phyloP scores from a whole-genome alignment of 345 rosid species.

The Hibiscus tridactylites region DNA sequence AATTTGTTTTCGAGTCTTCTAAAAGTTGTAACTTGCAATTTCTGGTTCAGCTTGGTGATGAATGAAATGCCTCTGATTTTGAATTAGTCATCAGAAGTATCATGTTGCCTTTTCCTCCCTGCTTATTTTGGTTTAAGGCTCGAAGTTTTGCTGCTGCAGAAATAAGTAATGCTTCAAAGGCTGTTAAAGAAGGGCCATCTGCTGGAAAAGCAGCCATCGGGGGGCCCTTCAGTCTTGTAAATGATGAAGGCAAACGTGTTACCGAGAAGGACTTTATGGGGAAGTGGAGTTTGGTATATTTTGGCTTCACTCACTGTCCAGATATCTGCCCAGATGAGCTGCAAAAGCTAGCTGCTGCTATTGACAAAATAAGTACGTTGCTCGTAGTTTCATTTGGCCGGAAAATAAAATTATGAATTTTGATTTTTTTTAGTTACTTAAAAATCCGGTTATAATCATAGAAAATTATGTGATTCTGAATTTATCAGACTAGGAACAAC shows the following conservation, averaged over 20 bases:
- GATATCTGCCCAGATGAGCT: conserved; percentile 98
- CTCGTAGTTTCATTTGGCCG: background rate
- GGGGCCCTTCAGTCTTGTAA: conserved; percentile 76
- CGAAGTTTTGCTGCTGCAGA: conserved; percentile 32
- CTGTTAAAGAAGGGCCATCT: conserved; percentile 91
- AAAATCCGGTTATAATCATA: background rate
- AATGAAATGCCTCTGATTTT: background rate
- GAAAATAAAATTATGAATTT: background rate
- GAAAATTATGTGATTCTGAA: background rate
- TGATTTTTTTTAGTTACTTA: background rate
- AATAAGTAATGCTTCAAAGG: conserved; percentile 55
- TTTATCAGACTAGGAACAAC: background rate
- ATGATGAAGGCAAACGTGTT: conserved; percentile 73
- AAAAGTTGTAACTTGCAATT: background rate
- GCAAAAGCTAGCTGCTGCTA: conserved; percentile 63
- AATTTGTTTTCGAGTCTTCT: background rate
- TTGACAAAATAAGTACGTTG: conserved; percentile 85
- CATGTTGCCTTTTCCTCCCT: background rate
- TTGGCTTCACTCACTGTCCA: conserved; percentile 98
- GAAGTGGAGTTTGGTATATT: conserved; percentile 81
- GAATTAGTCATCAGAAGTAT: background rate
- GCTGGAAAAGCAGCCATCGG: conserved; percentile 92
- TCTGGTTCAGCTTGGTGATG: background rate
- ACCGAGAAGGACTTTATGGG: conserved; percentile 82
- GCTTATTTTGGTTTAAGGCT: background rate